Base-by-base conservation (phyloP, 2,329 filamentous ascomycete genomes). In the Pseudocercospora musae region DNA sequence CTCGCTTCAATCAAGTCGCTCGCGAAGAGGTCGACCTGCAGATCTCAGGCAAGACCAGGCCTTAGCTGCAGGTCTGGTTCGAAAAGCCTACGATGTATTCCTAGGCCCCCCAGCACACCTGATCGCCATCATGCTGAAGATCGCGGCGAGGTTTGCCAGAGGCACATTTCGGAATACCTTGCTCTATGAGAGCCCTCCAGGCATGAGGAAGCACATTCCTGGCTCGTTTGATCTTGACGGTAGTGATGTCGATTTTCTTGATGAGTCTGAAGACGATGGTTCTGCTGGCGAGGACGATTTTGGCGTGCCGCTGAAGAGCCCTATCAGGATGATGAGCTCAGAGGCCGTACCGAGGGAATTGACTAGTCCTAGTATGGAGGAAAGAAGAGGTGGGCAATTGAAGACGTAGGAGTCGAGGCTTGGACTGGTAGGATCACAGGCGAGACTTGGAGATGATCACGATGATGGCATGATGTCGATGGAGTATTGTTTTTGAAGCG, bases 81-180 rank as follows among this genome's bases (percentile, higher is more conserved):
- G 88, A 60, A 93, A 91, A 76, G 92, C 92, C 0, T 87, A 85
- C 66, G 87, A 90, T 57, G 83, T 95, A 29, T 82, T 96, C 3
- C 79, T 96, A 13, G 87, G 90, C 0, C 92, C 92, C n/a, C 92
- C 93, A 0, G 85, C 88, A 33, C 87, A 93, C 69, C 83, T 96
- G 1, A 84, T 96, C 37, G 82, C 86, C 25, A 80, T 96, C 44
- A 92, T 96, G 82, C 83, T 96, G 4, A 87, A 87, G 60, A 91
- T 96, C 60, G 91, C 92, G 0, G 88, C 90, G 0, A 87, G 85
- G 65, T 91, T 96, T 65, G 84, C 87, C 1, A 77, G 77, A 50
- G 80, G 80, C 3, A 75, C 75, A 5, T 74, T 76, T 23, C 69
- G 69, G 2, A 59, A 57, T 23, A 63, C 62, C 5, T 49, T 68